These are phyloP conservation scores for Aspergillus floridensis DNA, from an alignment of 2,329 filamentous ascomycete species.

Conservation along the genomic window DNA sequence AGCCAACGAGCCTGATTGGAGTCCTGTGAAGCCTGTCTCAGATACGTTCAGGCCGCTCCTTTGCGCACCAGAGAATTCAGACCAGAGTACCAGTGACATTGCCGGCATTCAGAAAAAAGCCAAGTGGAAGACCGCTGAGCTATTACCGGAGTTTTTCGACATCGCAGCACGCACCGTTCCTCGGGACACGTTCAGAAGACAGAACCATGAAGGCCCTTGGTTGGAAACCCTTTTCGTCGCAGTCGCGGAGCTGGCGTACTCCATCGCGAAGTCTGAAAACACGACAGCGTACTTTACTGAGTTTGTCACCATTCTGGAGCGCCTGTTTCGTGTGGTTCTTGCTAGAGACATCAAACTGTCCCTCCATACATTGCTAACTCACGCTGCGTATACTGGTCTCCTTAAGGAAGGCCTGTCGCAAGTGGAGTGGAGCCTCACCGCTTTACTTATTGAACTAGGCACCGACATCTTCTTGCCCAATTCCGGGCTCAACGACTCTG, in stretches of 20 bases:
- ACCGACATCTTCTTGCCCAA: slow-evolving; percentile 46
- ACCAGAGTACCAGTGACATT: background rate
- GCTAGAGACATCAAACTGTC: slow-evolving; percentile 40
- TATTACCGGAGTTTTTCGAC: slow-evolving; percentile 45
- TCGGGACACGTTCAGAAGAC: slow-evolving; percentile 42
- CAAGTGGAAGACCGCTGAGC: slow-evolving; percentile 32
- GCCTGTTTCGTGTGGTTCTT: slow-evolving; percentile 40
- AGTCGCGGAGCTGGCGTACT: slow-evolving; percentile 41
- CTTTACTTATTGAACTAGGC: slow-evolving; percentile 42
- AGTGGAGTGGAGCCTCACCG: slow-evolving; percentile 42
- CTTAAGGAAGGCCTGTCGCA: slow-evolving; percentile 31
- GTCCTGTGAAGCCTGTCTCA: slow-evolving; percentile 35
- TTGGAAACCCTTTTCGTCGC: slow-evolving; percentile 49
- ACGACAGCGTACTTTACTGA: slow-evolving; percentile 24
- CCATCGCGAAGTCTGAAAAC: slow-evolving; percentile 31
- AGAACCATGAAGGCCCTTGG: slow-evolving; percentile 49
- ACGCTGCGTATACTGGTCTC: slow-evolving; percentile 42
- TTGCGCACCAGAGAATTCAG: slow-evolving; percentile 21
- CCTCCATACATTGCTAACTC: slow-evolving; percentile 40
- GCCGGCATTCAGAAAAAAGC: slow-evolving; percentile 14
- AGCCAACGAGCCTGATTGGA: slow-evolving; percentile 34
- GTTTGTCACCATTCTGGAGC: slow-evolving; percentile 37
- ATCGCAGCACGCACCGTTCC: slow-evolving; percentile 47
- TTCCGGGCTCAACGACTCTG: slow-evolving; percentile 39
- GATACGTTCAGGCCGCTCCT: slow-evolving; percentile 38